These are phyloP conservation scores for Eucalyptus leucophloia DNA, from an alignment of 345 rosid species.

Conservation along the genomic window DNA sequence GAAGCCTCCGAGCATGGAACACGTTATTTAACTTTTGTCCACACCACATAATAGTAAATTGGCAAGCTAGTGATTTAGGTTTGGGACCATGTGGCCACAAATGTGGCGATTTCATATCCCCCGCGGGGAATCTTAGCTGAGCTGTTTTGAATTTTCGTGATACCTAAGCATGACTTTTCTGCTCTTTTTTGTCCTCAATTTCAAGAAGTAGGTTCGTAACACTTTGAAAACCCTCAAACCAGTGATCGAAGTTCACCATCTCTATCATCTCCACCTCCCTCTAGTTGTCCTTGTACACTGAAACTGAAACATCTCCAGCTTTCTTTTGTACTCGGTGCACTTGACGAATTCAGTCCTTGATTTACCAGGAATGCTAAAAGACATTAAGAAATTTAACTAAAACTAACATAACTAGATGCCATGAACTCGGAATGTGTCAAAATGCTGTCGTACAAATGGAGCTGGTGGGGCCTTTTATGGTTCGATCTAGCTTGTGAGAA, in stretches of 20 bases:
- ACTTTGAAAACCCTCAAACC: background rate
- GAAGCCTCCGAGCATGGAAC: background rate
- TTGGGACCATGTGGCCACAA: background rate
- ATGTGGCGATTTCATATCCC: background rate
- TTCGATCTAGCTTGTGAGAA: background rate
- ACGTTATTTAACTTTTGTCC: background rate
- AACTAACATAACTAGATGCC: background rate
- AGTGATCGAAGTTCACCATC: background rate
- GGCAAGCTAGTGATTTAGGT: background rate
- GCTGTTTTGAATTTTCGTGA: background rate
- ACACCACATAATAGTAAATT: background rate
- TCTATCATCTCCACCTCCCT: background rate
- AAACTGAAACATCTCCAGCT: background rate
- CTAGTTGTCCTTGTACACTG: background rate
- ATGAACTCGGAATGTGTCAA: background rate
- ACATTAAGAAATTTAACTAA: background rate
- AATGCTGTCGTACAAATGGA: background rate
- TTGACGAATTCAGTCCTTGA: background rate
- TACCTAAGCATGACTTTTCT: background rate
- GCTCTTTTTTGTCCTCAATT: background rate
- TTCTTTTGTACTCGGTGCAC: background rate
- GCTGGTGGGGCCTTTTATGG: background rate
- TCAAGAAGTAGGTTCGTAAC: background rate
- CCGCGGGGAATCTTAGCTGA: background rate
- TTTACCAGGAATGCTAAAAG: background rate